Percentiles rank a stretch among this genome's conserved stretches.
These are phyloP conservation scores for Fibroporia radiculosa DNA, from an alignment of 768 basidiomycete genomes.

Conservation along the genomic window DNA sequence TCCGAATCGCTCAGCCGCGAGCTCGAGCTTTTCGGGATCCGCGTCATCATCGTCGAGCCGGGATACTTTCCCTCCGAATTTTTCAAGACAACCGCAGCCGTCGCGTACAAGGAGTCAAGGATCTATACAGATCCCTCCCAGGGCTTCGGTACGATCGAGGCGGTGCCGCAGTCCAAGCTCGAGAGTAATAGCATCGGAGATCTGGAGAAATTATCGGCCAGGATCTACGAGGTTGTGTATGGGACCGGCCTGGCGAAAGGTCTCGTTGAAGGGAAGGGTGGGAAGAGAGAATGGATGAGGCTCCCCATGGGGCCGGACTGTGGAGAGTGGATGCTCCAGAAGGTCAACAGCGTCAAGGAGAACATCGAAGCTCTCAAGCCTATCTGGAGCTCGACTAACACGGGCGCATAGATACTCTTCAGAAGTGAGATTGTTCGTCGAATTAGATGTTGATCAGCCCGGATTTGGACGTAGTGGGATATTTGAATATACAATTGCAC, in stretches of 20 bases:
- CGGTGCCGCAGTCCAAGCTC: slow-evolving; percentile 3
- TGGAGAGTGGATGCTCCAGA: slow-evolving; percentile 13
- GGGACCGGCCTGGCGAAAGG: slow-evolving; percentile 14
- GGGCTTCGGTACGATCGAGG: slow-evolving; percentile 9
- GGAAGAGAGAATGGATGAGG: slow-evolving; percentile 15
- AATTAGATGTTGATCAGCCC: too few relatives aligned
- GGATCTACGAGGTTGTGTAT: slow-evolving; percentile 20
- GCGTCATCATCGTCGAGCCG: slow-evolving; percentile 20
- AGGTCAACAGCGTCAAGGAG: slow-evolving; percentile 13
- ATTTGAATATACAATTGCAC: too few relatives aligned
- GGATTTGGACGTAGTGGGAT: too few relatives aligned
- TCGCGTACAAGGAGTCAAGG: slow-evolving; percentile 18
- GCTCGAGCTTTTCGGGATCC: slow-evolving; percentile 19
- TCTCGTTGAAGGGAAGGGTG: slow-evolving; percentile 7
- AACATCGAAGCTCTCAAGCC: slow-evolving; percentile 17
- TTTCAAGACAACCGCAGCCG: slow-evolving; percentile 7
- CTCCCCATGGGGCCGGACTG: slow-evolving; percentile 20
- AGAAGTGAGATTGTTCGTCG: too few relatives aligned
- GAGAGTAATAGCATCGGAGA: slow-evolving; percentile 18
- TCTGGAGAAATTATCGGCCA: slow-evolving; percentile 12
- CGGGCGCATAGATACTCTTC: too few relatives aligned
- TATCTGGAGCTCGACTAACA: slow-evolving; percentile 21
- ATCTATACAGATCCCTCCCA: slow-evolving; percentile 17
- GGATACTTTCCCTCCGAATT: slow-evolving; percentile 20
- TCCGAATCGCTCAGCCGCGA: slow-evolving; percentile 22